phyloP scores from a whole-genome alignment of 352 stramenopile species.

The Phytopythium chamaehyphon region DNA sequence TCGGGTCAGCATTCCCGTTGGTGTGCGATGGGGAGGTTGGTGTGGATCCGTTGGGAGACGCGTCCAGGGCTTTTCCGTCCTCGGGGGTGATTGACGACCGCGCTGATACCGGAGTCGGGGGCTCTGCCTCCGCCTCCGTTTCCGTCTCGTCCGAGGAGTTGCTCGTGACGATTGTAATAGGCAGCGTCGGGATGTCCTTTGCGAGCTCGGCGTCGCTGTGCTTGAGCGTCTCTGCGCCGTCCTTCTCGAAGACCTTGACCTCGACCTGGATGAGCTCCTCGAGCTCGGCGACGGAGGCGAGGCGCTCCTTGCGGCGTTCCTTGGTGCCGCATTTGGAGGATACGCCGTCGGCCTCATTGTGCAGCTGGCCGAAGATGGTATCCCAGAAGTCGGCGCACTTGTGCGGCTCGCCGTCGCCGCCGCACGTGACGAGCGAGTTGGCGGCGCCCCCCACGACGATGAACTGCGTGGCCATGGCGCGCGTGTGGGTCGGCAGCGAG shows the following conservation, averaged over 20 bases:
- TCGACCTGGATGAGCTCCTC: slow-evolving; percentile 75
- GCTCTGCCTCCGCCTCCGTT: not conserved
- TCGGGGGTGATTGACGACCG: slow-evolving; percentile 16
- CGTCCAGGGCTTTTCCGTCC: slow-evolving; percentile 12
- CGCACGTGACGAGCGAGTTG: slow-evolving; percentile 50
- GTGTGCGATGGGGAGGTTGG: not conserved
- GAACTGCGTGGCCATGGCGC: slow-evolving; percentile 69
- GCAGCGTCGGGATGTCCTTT: slow-evolving; percentile 9
- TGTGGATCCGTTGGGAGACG: slow-evolving; percentile 1
- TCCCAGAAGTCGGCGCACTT: slow-evolving; percentile 64
- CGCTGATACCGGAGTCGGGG: slow-evolving; percentile 3
- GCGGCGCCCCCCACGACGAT: slow-evolving; percentile 63
- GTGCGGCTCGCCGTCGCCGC: slow-evolving; percentile 33
- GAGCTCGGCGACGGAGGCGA: slow-evolving; percentile 54
- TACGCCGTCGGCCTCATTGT: slow-evolving; percentile 50
- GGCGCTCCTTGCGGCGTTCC: slow-evolving; percentile 35
- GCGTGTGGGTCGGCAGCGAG: slow-evolving; percentile 51
- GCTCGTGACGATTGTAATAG: slow-evolving; percentile 1
- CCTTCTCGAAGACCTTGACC: slow-evolving; percentile 67
- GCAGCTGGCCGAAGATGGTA: slow-evolving; percentile 59
- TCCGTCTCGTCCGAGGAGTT: slow-evolving; percentile 32
- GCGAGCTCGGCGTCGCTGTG: slow-evolving; percentile 57
- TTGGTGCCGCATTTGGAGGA: slow-evolving; percentile 31
- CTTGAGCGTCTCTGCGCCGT: slow-evolving; percentile 62
- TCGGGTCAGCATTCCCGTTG: not conserved